Conservation (phyloP, 495 filamentous ascomycete genomes). For the Clohesyomyces aquaticus region DNA sequence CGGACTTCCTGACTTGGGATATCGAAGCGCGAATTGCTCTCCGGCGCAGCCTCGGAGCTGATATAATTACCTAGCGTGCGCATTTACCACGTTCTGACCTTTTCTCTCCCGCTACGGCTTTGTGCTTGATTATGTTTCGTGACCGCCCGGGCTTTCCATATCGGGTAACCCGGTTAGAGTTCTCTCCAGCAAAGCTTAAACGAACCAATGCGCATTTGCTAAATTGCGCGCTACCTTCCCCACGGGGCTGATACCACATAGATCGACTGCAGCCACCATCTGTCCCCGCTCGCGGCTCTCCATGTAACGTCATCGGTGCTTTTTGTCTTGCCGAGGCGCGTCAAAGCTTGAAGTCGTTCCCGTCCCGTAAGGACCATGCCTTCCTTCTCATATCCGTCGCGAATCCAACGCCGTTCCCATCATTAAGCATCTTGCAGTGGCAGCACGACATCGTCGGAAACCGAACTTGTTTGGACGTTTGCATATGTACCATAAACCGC, state of each 20-base stretch:
- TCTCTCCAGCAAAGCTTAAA: not conserved
- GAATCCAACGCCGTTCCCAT: not conserved
- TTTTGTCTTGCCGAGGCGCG: not conserved
- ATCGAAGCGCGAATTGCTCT: not conserved
- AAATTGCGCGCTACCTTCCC: constrained; percentile 16
- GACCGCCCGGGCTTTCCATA: not conserved
- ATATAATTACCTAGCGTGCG: not conserved
- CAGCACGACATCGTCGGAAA: not conserved
- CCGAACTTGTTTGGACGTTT: not conserved
- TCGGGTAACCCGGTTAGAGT: not conserved
- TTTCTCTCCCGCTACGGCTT: not conserved
- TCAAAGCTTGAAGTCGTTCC: not conserved
- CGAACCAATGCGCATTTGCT: not conserved
- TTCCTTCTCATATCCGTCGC: not conserved
- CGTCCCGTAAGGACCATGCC: not conserved
- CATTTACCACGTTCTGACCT: not conserved
- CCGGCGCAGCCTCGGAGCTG: not conserved
- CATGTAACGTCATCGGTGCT: constrained; percentile 9
- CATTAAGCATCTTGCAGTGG: not conserved
- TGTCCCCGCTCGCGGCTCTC: constrained; percentile 22
- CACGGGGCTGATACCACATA: constrained; percentile 15
- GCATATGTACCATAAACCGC: too few relatives aligned
- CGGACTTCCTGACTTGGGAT: not conserved
- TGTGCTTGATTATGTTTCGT: not conserved
- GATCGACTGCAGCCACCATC: not conserved